Evolutionary conservation across 345 rosid genomes (phyloP).

Genomic region (Geranium brycei): DNA sequence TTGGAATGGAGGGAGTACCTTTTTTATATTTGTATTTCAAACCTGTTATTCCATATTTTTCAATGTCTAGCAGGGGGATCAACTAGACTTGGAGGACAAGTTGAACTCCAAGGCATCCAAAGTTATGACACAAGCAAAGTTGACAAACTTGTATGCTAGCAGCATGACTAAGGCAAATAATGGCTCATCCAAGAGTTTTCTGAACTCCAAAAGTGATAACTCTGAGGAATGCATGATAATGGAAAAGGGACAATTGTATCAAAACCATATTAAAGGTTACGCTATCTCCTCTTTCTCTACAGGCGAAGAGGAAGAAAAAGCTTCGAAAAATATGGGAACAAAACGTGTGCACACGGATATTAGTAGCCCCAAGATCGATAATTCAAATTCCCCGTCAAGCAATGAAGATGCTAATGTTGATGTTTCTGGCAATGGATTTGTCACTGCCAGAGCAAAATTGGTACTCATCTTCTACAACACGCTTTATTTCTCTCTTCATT

Average conservation of each 20-base stretch:
- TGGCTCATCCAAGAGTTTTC: slow-evolving; percentile 19
- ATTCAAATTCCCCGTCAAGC: slow-evolving; percentile 22
- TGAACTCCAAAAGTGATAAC: slow-evolving; percentile 26
- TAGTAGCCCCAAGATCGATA: slow-evolving; percentile 28
- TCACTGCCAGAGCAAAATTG: slow-evolving; percentile 81
- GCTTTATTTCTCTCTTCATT: not conserved
- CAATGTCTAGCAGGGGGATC: slow-evolving; percentile 41
- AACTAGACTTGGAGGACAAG: slow-evolving; percentile 22
- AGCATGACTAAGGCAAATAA: slow-evolving; percentile 27
- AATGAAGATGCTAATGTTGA: slow-evolving; percentile 33
- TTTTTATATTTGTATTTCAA: too few relatives aligned
- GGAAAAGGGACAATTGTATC: slow-evolving; percentile 21
- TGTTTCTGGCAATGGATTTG: slow-evolving; percentile 55
- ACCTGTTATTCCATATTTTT: not conserved
- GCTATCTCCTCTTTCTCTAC: slow-evolving; percentile 15
- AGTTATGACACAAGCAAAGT: slow-evolving; percentile 38
- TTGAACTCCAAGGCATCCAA: slow-evolving; percentile 32
- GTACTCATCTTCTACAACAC: slow-evolving; percentile 23
- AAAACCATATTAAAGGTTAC: slow-evolving; percentile 20
- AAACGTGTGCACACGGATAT: slow-evolving; percentile 54
- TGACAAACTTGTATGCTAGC: slow-evolving; percentile 67
- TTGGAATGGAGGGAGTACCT: too few relatives aligned
- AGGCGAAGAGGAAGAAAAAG: slow-evolving; percentile 44
- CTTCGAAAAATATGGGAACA: slow-evolving; percentile 28
- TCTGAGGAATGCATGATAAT: slow-evolving; percentile 40